These are phyloP conservation scores for Datisca glomerata DNA, from an alignment of 306 rosid genomes.

Conservation along the genomic window DNA sequence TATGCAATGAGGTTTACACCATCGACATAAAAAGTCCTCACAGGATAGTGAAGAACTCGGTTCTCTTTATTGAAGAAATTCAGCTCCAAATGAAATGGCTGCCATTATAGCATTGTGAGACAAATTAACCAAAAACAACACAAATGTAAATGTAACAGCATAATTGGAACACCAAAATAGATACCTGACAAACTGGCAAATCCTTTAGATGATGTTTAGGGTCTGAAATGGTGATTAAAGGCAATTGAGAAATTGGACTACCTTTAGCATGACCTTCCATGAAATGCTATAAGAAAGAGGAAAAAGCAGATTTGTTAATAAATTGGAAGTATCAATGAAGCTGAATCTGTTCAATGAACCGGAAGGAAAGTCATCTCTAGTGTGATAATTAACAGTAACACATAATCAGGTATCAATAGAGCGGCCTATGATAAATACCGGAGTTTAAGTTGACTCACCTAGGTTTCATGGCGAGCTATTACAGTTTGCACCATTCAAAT, in stretches of 20 bases:
- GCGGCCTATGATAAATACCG: too few relatives aligned
- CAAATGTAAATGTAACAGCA: conserved; percentile 16
- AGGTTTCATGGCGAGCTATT: too few relatives aligned
- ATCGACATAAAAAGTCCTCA: conserved; percentile 77
- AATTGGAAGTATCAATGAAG: too few relatives aligned
- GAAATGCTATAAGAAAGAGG: conserved; percentile 61
- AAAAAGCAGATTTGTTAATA: conserved; percentile 3
- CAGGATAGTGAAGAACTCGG: conserved; percentile 94
- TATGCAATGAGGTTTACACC: conserved; percentile 77
- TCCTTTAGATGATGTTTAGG: conserved; percentile 79
- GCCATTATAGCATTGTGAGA: conserved; percentile 25
- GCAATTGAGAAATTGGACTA: conserved; percentile 89
- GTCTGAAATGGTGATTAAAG: conserved; percentile 72
- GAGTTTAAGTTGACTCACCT: too few relatives aligned
- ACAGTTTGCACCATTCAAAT: too few relatives aligned
- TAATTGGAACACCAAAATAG: conserved; percentile 12
- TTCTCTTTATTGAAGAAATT: conserved; percentile 92
- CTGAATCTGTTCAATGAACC: too few relatives aligned
- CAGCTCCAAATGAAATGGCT: conserved; percentile 95
- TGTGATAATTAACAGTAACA: too few relatives aligned
- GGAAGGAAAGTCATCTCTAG: too few relatives aligned
- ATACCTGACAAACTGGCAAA: conserved; percentile 72
- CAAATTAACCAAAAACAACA: conserved; percentile 15
- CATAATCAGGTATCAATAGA: too few relatives aligned
- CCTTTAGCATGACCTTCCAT: conserved; percentile 91